Base-by-base conservation (phyloP, 306 rosid species). In the Prunus davidiana region DNA sequence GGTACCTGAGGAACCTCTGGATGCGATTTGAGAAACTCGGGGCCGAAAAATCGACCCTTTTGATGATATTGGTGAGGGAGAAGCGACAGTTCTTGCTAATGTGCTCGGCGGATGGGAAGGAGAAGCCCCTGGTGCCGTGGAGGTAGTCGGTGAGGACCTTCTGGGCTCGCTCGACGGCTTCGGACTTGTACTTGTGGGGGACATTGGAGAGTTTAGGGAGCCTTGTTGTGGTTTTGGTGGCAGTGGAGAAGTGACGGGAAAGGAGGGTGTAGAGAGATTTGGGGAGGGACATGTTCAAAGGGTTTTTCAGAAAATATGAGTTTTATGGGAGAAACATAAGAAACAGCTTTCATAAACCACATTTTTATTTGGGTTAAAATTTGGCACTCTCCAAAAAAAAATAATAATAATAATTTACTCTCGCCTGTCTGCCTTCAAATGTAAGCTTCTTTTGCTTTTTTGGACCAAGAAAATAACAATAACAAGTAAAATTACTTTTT, bases 121-220 rank as follows among this genome's bases (percentile, higher is more conserved):
- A 94, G 64, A 93, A 34, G 67, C 67, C 76, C 34, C 91, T 83
- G 51, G 97, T 89, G 28, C 86, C 25, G 72, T 91, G 96, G 58
- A 93, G 98, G 52, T 91, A 93, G 9, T 93, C 91, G 6, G 84
- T 81, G 55, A 93, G 83, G 51, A 84, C 86, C 8, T 69, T 77
- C 73, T 91, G 89, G 45, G 96, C 95, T 77, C 88, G 82, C 13
- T 61, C 2, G 46, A 89, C 12, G 47, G 82, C 89, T 32, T 77
- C 51, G 27, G 76, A 71, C 67, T 71, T 93, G 88, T 85, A 88
- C 73, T 51, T 83, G 55, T 32, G n/a, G 9, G 82, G 91, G 20
- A 87, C 77, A 28, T 76, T 85, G 25, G 85, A 77, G 55, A 84
- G 49, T 69, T 58, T 84, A 1, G 78, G 77, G 16, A 80, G 72